These are phyloP conservation scores for Orbilia ellipsospora DNA, from an alignment of 2,329 filamentous ascomycete species.

Conservation along the genomic window DNA sequence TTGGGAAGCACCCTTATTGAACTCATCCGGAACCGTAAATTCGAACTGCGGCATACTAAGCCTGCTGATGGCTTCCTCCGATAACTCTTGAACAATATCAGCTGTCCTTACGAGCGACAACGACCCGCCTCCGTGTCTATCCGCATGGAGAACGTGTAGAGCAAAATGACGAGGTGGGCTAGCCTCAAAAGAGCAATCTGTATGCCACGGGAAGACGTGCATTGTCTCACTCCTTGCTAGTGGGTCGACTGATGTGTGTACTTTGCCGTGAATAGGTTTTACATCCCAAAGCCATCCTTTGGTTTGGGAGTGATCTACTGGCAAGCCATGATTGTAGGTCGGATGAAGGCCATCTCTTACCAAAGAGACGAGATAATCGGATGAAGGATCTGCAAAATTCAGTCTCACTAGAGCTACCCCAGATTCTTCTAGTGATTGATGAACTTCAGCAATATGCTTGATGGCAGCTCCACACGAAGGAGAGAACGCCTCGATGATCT, in stretches of 20 bases:
- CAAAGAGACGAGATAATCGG: slow-evolving; percentile 57
- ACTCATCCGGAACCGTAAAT: slow-evolving; percentile 60
- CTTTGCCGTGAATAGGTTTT: background rate
- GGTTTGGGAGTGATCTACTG: slow-evolving; percentile 57
- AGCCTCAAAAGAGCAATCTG: slow-evolving; percentile 60
- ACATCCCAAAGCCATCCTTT: slow-evolving; percentile 59
- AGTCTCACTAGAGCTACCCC: slow-evolving; percentile 57
- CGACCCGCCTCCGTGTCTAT: slow-evolving; percentile 57
- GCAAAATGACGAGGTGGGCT: slow-evolving; percentile 59
- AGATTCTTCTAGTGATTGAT: slow-evolving; percentile 50
- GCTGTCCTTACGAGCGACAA: slow-evolving; percentile 57
- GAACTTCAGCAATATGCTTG: slow-evolving; percentile 36
- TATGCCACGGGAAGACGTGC: slow-evolving; percentile 60
- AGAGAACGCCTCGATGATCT: slow-evolving; percentile 35
- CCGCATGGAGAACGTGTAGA: slow-evolving; percentile 59
- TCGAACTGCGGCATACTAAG: slow-evolving; percentile 56
- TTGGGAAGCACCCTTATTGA: slow-evolving; percentile 58
- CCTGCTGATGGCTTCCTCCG: slow-evolving; percentile 32
- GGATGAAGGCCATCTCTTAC: slow-evolving; percentile 48
- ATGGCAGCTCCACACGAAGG: slow-evolving; percentile 12
- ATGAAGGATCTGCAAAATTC: slow-evolving; percentile 56
- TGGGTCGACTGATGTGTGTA: background rate
- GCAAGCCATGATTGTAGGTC: slow-evolving; percentile 55
- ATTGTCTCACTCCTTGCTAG: slow-evolving; percentile 57
- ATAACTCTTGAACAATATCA: slow-evolving; percentile 55